Base-by-base conservation (phyloP, 1,139 yeast genomes). In the Sporopachydermia cereana region DNA sequence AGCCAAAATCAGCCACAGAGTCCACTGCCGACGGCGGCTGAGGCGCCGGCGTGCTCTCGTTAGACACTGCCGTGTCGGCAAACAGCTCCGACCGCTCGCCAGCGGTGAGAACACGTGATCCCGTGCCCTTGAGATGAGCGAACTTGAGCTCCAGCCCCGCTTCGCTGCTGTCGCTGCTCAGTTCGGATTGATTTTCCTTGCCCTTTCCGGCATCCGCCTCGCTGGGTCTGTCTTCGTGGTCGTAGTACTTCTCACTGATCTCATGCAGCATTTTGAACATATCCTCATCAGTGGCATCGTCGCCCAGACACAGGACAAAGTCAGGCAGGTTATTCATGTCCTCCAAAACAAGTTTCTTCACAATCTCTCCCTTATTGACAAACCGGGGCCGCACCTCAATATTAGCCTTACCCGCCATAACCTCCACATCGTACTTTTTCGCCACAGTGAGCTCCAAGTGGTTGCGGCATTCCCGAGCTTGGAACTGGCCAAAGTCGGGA, bases 371-470 rank as follows among this genome's bases (percentile, higher is more conserved):
- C 63, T 93, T 93, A 66, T 93, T 93, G 48, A 91, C 86, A 59
- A 86, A 84, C 49, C 78, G 77, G 7, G 99, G 99, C 51, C 98
- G 74, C 17, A 93, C 97, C 63, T 93, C 99, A 45, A 93, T 75
- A 58, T 93, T 93, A 43, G 98, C 98, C 65, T 93, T 93, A 43
- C 95, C 95, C 25, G 84, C 74, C 96, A 93, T 89, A n/a, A 93
- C 93, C 59, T 91, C 98, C 44, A 91, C 84, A 48, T 86, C 96
- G 56, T 78, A 84, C 41, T 77, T 75, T 42, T 66, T 65, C 1
- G 77, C 83, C 20, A 88, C 76, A 1, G 79, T 72, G 16, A 65
- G 67, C 49, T 73, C 69, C 48, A 93, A 64, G 51, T 81, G 80
- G 36, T 78, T 70, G 51, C 81, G 74, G 55, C 94, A 74, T 58